phyloP scores from a whole-genome alignment of 371 early-diverging fungal species.

The Mucor mucedo region DNA sequence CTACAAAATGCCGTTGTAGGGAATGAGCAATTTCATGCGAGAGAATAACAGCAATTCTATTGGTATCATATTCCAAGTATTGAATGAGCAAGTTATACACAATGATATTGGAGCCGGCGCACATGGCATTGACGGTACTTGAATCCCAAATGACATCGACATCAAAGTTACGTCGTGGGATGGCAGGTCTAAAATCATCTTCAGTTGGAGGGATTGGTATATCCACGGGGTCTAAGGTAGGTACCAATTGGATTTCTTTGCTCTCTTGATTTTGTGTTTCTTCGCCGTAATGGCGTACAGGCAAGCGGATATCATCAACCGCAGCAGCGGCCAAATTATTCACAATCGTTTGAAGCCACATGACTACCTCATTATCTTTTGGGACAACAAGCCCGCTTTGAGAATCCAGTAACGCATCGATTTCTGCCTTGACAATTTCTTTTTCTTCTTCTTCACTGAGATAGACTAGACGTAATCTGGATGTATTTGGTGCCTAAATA shows the following conservation, averaged over 20 bases:
- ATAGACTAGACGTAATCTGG: conserved; percentile 58
- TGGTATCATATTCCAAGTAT: conserved; percentile 57
- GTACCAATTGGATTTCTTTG: conserved; percentile 9
- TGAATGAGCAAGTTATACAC: conserved; percentile 56
- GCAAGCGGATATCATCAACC: conserved; percentile 48
- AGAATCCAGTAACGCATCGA: conserved; percentile 32
- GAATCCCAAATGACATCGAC: conserved; percentile 46
- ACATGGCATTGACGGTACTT: conserved; percentile 52
- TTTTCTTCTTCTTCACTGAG: conserved; percentile 60
- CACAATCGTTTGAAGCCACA: conserved; percentile 48
- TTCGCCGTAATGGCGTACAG: conserved; percentile 38
- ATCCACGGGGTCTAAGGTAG: background rate
- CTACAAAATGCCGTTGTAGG: conserved; percentile 66
- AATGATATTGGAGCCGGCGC: conserved; percentile 42
- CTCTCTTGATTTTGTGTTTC: background rate
- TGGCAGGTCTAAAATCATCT: conserved; percentile 8
- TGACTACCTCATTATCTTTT: conserved; percentile 36
- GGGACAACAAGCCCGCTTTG: conserved; percentile 41
- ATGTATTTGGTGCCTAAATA: conserved; percentile 61
- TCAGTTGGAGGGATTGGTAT: background rate
- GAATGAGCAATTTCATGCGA: conserved; percentile 70
- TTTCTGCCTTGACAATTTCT: conserved; percentile 40
- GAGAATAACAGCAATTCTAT: conserved; percentile 60
- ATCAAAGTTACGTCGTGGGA: conserved; percentile 28
- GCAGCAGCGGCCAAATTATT: conserved; percentile 45